Percentiles rank a stretch among this genome's conserved stretches.
phyloP scores from a whole-genome alignment of 805 yeast species.

The Blastobotrys chiropterorum region DNA sequence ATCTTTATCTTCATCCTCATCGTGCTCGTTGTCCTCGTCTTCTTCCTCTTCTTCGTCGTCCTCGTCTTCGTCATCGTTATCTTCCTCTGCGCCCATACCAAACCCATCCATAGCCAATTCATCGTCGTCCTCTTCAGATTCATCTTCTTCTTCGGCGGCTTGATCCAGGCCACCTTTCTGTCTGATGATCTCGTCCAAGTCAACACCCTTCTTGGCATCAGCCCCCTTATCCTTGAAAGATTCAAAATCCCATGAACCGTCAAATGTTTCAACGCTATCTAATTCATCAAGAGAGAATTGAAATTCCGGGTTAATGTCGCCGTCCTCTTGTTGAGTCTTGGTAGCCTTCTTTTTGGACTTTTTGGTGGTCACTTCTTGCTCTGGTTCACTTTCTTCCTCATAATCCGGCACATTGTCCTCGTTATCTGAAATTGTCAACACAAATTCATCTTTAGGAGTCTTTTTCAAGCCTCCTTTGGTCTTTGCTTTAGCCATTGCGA shows the following conservation, averaged over 20 bases:
- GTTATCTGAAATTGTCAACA: slow-evolving; percentile 74
- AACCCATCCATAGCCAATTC: slow-evolving; percentile 40
- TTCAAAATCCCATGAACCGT: slow-evolving; percentile 80
- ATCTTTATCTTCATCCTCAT: slow-evolving; percentile 24
- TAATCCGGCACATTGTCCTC: slow-evolving; percentile 61
- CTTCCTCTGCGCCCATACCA: slow-evolving; percentile 29
- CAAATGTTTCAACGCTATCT: slow-evolving; percentile 34
- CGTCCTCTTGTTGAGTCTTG: slow-evolving; percentile 37
- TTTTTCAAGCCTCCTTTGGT: slow-evolving; percentile 4
- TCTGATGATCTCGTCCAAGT: slow-evolving; percentile 79
- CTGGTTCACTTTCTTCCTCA: slow-evolving; percentile 35
- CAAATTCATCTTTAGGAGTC: slow-evolving; percentile 43
- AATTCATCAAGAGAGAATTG: slow-evolving; percentile 53
- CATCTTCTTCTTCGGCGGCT: slow-evolving; percentile 33
- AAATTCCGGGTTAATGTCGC: slow-evolving; percentile 61
- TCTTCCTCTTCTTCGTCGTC: slow-evolving; percentile 30
- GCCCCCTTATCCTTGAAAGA: slow-evolving; percentile 41
- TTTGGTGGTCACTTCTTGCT: slow-evolving; percentile 16
- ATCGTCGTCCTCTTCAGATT: slow-evolving; percentile 34
- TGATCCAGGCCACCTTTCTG: slow-evolving; percentile 75
- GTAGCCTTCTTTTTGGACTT: slow-evolving; percentile 24
- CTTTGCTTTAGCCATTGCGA: slow-evolving; percentile 1
- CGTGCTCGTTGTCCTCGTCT: slow-evolving; percentile 19
- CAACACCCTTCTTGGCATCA: slow-evolving; percentile 53
- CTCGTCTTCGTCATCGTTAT: slow-evolving; percentile 27